Conservation (phyloP, 306 rosid species). For the Lathyrus tuberosus region DNA sequence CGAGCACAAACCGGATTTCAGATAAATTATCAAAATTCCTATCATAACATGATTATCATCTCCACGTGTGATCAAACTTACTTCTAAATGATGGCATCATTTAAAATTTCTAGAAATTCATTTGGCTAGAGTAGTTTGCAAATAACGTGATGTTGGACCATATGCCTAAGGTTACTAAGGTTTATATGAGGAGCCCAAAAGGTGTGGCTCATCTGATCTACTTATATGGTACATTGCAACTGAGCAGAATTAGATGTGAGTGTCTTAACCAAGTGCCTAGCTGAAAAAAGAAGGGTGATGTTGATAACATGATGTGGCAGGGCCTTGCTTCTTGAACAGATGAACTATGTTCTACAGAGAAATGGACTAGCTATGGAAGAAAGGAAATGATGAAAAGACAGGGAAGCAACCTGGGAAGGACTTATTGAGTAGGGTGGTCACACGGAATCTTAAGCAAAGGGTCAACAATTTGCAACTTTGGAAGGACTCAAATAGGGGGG, state of each 20-base stretch:
- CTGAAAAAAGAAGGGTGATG: not conserved
- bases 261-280: not conserved
- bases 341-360: not conserved
- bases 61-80: not conserved
- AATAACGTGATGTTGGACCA: not conserved
- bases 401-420: not conserved
- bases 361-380: not conserved
- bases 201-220: not conserved
- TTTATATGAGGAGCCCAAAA: not conserved
- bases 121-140: not conserved
- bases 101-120: slow-evolving; percentile 24
- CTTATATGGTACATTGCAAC: not conserved
- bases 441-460: not conserved
- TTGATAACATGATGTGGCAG: not conserved
- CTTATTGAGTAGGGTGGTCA: not conserved
- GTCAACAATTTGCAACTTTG: not conserved
- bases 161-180: slow-evolving; percentile 3
- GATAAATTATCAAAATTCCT: slow-evolving; percentile 12
- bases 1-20: not conserved
- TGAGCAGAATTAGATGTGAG: not conserved
- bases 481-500: too few relatives aligned
- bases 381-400: not conserved
- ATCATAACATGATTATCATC: slow-evolving; percentile 13
- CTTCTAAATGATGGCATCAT: slow-evolving; percentile 1
- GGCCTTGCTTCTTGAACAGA: not conserved